Evolutionary conservation across 169 alveolate genomes (phyloP).

Genomic region (Perkinsus marinus): DNA sequence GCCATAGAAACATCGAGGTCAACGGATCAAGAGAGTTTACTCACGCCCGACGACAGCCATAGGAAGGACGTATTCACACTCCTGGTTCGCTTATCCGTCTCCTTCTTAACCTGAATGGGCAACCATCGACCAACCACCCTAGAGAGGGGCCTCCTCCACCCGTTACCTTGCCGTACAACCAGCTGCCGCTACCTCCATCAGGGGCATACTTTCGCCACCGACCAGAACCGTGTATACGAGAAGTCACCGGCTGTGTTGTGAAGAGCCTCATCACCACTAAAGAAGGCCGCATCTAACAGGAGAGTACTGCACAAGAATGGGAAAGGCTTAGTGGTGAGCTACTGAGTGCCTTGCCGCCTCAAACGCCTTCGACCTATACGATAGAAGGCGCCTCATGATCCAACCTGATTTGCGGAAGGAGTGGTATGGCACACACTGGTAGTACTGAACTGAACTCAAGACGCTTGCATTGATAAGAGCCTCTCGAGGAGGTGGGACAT

Average conservation of each 20-base stretch:
- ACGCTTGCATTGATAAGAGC: not conserved
- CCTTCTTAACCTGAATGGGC: not conserved
- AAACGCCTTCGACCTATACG: not conserved
- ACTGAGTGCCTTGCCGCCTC: too few relatives aligned
- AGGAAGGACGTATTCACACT: not conserved
- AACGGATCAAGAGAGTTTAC: not conserved
- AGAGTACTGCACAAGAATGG: too few relatives aligned
- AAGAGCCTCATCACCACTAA: not conserved
- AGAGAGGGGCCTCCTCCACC: too few relatives aligned
- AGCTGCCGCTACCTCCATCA: not conserved
- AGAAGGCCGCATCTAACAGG: too few relatives aligned
- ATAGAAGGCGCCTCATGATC: not conserved
- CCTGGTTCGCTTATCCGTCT: not conserved
- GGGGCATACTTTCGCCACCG: not conserved
- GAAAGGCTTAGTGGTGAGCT: too few relatives aligned
- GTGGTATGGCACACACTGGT: not conserved
- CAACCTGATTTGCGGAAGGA: not conserved
- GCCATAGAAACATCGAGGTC: not conserved
- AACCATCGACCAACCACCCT: not conserved
- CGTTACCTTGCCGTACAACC: not conserved
- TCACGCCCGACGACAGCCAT: not conserved
- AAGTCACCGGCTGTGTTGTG: not conserved
- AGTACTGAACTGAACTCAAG: not conserved
- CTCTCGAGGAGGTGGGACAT: not conserved
- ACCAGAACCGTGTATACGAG: not conserved